These are phyloP conservation scores for Albugo laibachii DNA, from an alignment of 352 stramenopile species.

Conservation along the genomic window DNA sequence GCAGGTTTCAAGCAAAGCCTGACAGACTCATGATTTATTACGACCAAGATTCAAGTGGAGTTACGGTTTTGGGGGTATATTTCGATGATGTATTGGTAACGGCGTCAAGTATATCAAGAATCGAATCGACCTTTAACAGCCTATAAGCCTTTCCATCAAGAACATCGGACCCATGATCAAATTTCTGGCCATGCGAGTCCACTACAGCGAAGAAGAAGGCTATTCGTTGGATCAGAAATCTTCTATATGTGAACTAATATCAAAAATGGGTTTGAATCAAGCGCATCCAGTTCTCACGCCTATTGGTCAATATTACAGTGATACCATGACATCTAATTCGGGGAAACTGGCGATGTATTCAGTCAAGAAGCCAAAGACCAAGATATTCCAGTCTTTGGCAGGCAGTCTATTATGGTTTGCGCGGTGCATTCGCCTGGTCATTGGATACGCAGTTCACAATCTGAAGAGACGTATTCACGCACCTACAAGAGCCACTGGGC, in stretches of 20 bases:
- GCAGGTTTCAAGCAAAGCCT: not conserved
- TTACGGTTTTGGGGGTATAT: conserved; percentile 8
- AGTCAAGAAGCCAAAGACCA: not conserved
- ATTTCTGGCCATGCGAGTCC: conserved; percentile 12
- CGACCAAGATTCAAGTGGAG: not conserved
- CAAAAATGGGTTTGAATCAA: not conserved
- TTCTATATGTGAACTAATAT: no score
- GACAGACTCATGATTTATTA: not conserved
- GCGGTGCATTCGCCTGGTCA: conserved; percentile 11
- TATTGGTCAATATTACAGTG: no score
- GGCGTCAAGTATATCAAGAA: not conserved
- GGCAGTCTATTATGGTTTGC: conserved; percentile 14
- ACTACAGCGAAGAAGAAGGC: not conserved
- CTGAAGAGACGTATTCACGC: conserved; percentile 6
- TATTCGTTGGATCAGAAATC: no score
- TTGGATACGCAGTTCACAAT: conserved; percentile 9
- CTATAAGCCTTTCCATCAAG: conserved; percentile 11
- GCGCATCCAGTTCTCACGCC: no score
- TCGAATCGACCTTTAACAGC: conserved; percentile 7
- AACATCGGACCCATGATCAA: conserved; percentile 8
- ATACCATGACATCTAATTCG: no score
- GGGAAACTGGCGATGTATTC: no score
- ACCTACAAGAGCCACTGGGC: not conserved
- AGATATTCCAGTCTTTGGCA: conserved; percentile 15
- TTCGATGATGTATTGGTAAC: conserved; percentile 17